Evolutionary conservation across 768 basidiomycete genomes (phyloP).

Genomic region (Leccinum disarticulatum): DNA sequence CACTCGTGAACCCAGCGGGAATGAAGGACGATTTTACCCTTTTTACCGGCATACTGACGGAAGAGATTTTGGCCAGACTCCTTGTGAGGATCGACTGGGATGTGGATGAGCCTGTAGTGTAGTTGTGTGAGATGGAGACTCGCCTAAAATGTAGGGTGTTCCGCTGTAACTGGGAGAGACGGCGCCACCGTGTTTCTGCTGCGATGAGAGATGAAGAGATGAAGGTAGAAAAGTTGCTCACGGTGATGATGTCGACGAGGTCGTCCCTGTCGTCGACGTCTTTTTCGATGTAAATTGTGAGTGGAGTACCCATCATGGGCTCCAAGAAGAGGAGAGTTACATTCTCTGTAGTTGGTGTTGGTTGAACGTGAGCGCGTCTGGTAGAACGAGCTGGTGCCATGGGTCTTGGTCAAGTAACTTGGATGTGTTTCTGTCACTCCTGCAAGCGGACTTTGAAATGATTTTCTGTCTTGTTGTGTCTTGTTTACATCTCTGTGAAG

Average conservation of each 20-base stretch:
- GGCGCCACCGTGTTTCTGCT: constrained; percentile 74
- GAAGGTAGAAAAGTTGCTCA: constrained; percentile 38
- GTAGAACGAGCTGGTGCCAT: constrained; percentile 78
- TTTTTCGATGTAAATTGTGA: constrained; percentile 76
- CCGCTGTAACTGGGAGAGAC: constrained; percentile 76
- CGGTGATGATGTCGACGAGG: constrained; percentile 64
- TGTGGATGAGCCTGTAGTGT: constrained; percentile 7
- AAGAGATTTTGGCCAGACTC: constrained; percentile 79
- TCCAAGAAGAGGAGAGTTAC: constrained; percentile 64
- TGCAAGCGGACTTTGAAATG: constrained; percentile 24
- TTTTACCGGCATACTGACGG: constrained; percentile 77
- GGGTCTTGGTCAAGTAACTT: constrained; percentile 49
- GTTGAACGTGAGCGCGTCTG: constrained; percentile 49
- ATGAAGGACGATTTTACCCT: constrained; percentile 74
- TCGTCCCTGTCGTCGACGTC: constrained; percentile 70
- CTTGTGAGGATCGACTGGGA: constrained; percentile 72
- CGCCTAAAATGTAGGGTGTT: constrained; percentile 78
- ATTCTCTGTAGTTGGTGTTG: constrained; percentile 17
- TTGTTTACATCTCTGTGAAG: constrained; percentile 25
- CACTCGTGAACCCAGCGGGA: constrained; percentile 79
- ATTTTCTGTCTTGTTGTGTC: neutral
- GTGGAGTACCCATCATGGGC: constrained; percentile 76
- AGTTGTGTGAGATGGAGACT: constrained; percentile 24
- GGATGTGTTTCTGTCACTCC: constrained; percentile 19
- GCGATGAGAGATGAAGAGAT: constrained; percentile 7